Evolutionary conservation across 306 rosid species (phyloP).

Genomic region (Rubus idaeus): DNA sequence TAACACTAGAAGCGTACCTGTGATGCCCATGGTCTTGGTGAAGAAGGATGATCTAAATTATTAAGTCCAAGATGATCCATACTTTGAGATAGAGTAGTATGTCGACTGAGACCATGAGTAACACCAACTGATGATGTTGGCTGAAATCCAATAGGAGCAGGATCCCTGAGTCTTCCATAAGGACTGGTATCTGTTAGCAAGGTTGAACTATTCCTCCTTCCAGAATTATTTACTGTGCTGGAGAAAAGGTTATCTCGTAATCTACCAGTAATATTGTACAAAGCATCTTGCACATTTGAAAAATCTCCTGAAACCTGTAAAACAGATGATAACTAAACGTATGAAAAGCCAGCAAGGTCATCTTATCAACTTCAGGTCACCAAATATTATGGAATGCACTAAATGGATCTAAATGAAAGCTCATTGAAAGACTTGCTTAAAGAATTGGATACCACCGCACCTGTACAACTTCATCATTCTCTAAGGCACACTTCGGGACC

Average conservation of each 20-base stretch:
- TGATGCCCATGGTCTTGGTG: slow-evolving; percentile 72
- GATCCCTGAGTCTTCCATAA: slow-evolving; percentile 60
- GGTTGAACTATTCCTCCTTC: slow-evolving; percentile 55
- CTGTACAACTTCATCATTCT: slow-evolving; percentile 78
- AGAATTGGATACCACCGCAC: slow-evolving; percentile 28
- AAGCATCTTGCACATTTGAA: slow-evolving; percentile 91
- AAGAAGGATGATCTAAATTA: slow-evolving; percentile 58
- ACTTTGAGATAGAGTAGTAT: slow-evolving; percentile 50
- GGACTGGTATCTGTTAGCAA: slow-evolving; percentile 57
- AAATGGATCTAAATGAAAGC: slow-evolving; percentile 12
- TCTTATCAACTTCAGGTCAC: slow-evolving; percentile 7
- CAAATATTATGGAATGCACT: slow-evolving; percentile 16
- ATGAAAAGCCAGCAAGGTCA: slow-evolving; percentile 12
- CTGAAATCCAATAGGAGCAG: slow-evolving; percentile 45
- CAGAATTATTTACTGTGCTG: slow-evolving; percentile 50
- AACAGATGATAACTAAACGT: neutral
- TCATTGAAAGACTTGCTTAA: neutral
- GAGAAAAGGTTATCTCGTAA: slow-evolving; percentile 78
- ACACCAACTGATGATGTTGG: slow-evolving; percentile 36
- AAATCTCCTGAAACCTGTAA: slow-evolving; percentile 86
- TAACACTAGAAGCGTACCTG: slow-evolving; percentile 41
- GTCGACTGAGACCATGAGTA: slow-evolving; percentile 47
- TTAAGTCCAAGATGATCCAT: slow-evolving; percentile 56
- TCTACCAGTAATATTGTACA: slow-evolving; percentile 87
- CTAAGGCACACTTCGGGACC: slow-evolving; percentile 83